Evolutionary conservation across 192 early-diverging fungal species (phyloP).

Genomic region (Podochytrium sp.): DNA sequence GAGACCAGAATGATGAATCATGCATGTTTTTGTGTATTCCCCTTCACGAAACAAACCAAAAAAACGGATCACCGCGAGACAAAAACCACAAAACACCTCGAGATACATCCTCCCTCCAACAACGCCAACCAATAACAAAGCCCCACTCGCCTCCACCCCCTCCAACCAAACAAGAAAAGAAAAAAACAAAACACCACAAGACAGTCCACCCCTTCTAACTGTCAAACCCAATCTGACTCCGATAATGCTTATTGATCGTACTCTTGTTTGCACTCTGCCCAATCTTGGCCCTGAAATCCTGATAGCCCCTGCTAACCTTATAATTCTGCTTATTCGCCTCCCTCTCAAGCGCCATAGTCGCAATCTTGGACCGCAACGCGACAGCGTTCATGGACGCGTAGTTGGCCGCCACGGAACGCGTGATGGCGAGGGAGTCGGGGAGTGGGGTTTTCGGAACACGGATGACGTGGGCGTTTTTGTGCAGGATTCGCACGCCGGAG

Average conservation of each 20-base stretch:
- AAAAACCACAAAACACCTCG: no score
- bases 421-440: slow-evolving; percentile 30
- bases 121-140: no score
- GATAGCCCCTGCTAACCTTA: slow-evolving; percentile 20
- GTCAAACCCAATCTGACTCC: slow-evolving; percentile 38
- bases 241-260: slow-evolving; percentile 30
- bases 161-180: no score
- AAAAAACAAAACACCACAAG: no score
- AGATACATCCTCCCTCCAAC: no score
- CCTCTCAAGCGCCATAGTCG: slow-evolving; percentile 19
- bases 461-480: slow-evolving; percentile 23
- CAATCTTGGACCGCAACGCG: slow-evolving; percentile 16
- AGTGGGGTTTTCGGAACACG: slow-evolving; percentile 15
- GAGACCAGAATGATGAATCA: no score
- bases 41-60: no score
- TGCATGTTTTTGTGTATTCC: no score
- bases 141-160: no score
- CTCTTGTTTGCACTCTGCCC: slow-evolving; percentile 29
- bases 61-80: no score
- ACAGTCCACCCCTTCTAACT: background rate
- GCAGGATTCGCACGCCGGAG: slow-evolving; percentile 54
- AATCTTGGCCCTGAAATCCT: slow-evolving; percentile 29
- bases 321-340: slow-evolving; percentile 32
- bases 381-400: slow-evolving; percentile 32
- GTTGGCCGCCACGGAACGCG: slow-evolving; percentile 20